Percentiles rank a stretch among this genome's conserved stretches.
These are phyloP conservation scores for Cyberlindnera suaveolens DNA, from an alignment of 805 yeast genomes.

Conservation along the genomic window DNA sequence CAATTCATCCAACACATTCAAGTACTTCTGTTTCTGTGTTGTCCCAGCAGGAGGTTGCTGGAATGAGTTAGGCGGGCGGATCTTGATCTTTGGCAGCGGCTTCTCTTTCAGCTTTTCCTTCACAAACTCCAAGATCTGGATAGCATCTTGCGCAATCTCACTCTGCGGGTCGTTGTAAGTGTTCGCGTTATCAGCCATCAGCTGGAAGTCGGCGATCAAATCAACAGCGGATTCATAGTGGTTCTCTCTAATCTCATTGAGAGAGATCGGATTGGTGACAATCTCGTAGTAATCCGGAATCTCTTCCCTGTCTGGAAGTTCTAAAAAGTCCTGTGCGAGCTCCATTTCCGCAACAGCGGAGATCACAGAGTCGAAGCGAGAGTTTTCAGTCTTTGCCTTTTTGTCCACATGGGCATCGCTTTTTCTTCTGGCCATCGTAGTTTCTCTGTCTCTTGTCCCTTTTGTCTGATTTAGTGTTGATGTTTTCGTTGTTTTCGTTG, in stretches of 20 bases:
- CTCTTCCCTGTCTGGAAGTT: slow-evolving; percentile 64
- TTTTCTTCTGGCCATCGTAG: slow-evolving; percentile 12
- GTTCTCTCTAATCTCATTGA: slow-evolving; percentile 56
- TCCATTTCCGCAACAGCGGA: slow-evolving; percentile 28
- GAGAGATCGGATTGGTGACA: slow-evolving; percentile 59
- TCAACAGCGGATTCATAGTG: slow-evolving; percentile 31
- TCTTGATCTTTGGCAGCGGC: slow-evolving; percentile 16
- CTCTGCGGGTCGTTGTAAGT: slow-evolving; percentile 63
- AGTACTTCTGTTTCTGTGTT: slow-evolving; percentile 15
- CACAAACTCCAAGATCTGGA: slow-evolving; percentile 49
- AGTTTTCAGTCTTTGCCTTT: not conserved
- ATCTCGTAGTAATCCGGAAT: slow-evolving; percentile 80
- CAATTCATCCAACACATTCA: slow-evolving; percentile 12
- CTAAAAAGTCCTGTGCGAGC: slow-evolving; percentile 44
- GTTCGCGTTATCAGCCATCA: slow-evolving; percentile 66
- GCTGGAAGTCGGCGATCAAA: slow-evolving; percentile 54
- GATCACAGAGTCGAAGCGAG: not conserved
- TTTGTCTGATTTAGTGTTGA: not conserved
- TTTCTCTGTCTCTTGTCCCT: not conserved
- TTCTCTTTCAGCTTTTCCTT: slow-evolving; percentile 44
- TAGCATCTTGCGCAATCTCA: slow-evolving; percentile 63
- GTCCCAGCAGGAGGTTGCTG: not conserved
- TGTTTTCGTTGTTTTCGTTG: no score
- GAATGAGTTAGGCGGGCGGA: slow-evolving; percentile 3
- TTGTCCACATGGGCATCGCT: slow-evolving; percentile 3